These are phyloP conservation scores for Globisporangium paroecandrum DNA, from an alignment of 352 stramenopile species.

Conservation along the genomic window DNA sequence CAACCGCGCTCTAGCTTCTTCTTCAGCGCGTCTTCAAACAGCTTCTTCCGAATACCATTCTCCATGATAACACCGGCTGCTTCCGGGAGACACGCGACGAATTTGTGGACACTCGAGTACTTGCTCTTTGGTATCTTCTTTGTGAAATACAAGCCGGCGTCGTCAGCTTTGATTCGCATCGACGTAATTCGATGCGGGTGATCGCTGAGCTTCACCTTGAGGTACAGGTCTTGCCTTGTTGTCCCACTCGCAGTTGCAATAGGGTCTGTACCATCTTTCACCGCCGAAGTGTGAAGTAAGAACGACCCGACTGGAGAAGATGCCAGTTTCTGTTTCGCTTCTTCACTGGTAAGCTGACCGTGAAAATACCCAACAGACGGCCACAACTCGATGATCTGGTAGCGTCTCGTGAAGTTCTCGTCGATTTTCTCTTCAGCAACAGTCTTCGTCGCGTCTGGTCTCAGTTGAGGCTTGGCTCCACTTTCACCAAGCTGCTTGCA, in stretches of 20 bases:
- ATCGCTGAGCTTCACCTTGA: constrained; percentile 48
- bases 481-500: not conserved
- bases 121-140: constrained; percentile 31
- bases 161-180: constrained; percentile 33
- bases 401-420: constrained; percentile 33
- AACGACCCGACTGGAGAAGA: constrained; percentile 36
- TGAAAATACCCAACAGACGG: constrained; percentile 56
- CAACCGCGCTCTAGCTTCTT: constrained; percentile 17
- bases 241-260: not conserved
- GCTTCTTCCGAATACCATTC: constrained; percentile 29
- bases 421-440: not conserved
- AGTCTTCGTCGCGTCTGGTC: not conserved
- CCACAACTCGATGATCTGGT: constrained; percentile 49
- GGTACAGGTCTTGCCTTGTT: constrained; percentile 15
- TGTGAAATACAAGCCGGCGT: constrained; percentile 27
- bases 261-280: not conserved
- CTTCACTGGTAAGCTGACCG: constrained; percentile 24
- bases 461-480: constrained; percentile 11
- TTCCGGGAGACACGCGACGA: constrained; percentile 35
- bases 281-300: constrained; percentile 31
- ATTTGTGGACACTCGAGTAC: constrained; percentile 43
- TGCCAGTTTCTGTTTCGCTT: constrained; percentile 28
- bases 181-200: constrained; percentile 35
- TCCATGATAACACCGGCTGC: constrained; percentile 34
- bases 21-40: constrained; percentile 19